Percentiles rank a stretch among this genome's conserved stretches.
phyloP scores from a whole-genome alignment of 495 filamentous ascomycete species.

The Aspergillus sclerotioniger region DNA sequence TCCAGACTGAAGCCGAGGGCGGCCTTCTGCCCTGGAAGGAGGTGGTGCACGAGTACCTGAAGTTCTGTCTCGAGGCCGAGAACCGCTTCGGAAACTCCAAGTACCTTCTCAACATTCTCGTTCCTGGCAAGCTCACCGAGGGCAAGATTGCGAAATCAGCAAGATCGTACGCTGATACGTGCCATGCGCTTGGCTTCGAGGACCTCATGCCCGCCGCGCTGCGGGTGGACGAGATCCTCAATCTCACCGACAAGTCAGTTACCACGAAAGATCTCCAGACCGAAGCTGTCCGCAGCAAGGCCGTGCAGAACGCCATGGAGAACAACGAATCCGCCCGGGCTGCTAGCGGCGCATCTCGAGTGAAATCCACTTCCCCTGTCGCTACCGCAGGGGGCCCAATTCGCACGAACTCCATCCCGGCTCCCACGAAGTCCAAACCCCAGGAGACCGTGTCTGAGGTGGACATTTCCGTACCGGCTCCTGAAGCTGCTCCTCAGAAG shows the following conservation, averaged over 20 bases:
- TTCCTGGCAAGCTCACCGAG: constrained; percentile 70
- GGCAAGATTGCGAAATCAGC: constrained; percentile 53
- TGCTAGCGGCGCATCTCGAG: constrained; percentile 34
- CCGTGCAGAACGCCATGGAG: constrained; percentile 52
- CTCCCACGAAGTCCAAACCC: constrained; percentile 24
- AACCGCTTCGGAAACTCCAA: constrained; percentile 92
- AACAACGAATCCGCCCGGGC: constrained; percentile 48
- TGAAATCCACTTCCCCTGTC: constrained; percentile 28
- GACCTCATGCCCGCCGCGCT: constrained; percentile 57
- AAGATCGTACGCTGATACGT: constrained; percentile 65
- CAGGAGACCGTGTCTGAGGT: constrained; percentile 17
- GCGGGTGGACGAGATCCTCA: constrained; percentile 62
- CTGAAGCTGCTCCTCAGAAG: constrained; percentile 22
- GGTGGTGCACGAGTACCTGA: constrained; percentile 71
- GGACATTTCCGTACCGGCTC: constrained; percentile 23
- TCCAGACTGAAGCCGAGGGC: constrained; percentile 63
- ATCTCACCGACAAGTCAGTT: constrained; percentile 49
- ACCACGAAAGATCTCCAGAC: constrained; percentile 19
- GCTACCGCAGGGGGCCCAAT: constrained; percentile 35
- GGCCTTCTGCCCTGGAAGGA: constrained; percentile 69
- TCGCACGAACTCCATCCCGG: constrained; percentile 38
- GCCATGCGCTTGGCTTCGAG: constrained; percentile 59
- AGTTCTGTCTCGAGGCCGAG: constrained; percentile 66
- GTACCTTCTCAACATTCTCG: constrained; percentile 76
- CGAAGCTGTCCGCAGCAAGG: constrained; percentile 36